Conservation (phyloP, 129 eudicot genomes). For the Rutidosis leptorrhynchoides region DNA sequence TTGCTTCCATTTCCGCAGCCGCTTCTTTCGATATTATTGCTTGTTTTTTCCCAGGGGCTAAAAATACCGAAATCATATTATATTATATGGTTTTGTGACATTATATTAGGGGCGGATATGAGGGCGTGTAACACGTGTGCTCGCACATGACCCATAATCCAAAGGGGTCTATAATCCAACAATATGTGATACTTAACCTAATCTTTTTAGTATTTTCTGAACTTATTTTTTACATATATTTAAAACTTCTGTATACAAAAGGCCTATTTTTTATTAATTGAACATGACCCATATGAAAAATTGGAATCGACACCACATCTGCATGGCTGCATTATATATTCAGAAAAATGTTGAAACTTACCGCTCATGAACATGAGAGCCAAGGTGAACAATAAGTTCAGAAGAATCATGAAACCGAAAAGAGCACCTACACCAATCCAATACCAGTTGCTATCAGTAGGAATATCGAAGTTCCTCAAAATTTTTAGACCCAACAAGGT, state of each 20-base stretch:
- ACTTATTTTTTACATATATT: no score
- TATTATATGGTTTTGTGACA: no score
- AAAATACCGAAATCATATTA: not conserved
- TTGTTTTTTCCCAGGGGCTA: constrained; percentile 87
- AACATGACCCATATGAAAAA: no score
- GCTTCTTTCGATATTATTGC: constrained; percentile 84
- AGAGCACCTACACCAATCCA: constrained; percentile 93
- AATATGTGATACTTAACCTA: no score
- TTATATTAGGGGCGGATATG: no score
- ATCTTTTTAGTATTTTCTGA: no score
- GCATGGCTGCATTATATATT: not conserved
- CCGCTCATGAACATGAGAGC: constrained; percentile 77
- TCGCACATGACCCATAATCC: no score
- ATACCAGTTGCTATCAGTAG: constrained; percentile 58
- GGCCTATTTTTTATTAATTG: no score
- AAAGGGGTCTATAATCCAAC: no score
- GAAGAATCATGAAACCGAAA: constrained; percentile 67
- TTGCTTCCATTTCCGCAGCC: constrained; percentile 71
- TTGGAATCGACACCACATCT: no score
- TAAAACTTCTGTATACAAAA: no score
- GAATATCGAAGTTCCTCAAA: constrained; percentile 55
- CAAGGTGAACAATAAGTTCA: constrained; percentile 70
- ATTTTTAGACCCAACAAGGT: constrained; percentile 60
- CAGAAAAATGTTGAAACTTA: constrained; percentile 38
- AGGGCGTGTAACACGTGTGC: no score